These are phyloP conservation scores for Rhododendron vialii DNA, from an alignment of 148 eudicot species.

Conservation along the genomic window DNA sequence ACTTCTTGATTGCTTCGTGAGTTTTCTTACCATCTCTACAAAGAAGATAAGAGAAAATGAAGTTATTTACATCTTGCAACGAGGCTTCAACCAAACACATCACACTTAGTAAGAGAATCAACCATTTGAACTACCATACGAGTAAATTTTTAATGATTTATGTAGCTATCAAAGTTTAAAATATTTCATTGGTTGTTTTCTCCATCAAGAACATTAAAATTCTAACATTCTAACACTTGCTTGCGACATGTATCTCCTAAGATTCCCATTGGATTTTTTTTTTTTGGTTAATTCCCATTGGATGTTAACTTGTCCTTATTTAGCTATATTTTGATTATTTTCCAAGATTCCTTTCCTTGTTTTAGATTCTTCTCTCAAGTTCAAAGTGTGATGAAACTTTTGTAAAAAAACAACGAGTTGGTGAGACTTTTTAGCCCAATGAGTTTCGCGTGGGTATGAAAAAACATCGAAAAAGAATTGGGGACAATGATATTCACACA, in stretches of 20 bases:
- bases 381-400: background rate
- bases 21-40: background rate
- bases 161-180: background rate
- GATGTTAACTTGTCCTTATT: background rate
- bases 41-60: background rate
- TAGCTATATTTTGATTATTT: background rate
- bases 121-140: background rate
- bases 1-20: background rate
- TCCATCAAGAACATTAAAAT: background rate
- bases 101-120: background rate
- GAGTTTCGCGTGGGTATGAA: background rate
- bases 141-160: background rate
- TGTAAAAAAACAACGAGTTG: background rate
- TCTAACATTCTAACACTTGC: background rate
- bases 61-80: background rate
- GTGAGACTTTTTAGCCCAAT: background rate
- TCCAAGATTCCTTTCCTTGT: background rate
- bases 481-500: too few species aligned
- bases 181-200: background rate
- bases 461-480: background rate
- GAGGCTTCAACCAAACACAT: background rate
- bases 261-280: background rate
- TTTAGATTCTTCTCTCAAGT: background rate
- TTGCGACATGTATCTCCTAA: background rate
- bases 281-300: background rate